These are phyloP conservation scores for Malbranchea cinnamomea DNA, from an alignment of 2,329 filamentous ascomycete genomes.

Conservation along the genomic window DNA sequence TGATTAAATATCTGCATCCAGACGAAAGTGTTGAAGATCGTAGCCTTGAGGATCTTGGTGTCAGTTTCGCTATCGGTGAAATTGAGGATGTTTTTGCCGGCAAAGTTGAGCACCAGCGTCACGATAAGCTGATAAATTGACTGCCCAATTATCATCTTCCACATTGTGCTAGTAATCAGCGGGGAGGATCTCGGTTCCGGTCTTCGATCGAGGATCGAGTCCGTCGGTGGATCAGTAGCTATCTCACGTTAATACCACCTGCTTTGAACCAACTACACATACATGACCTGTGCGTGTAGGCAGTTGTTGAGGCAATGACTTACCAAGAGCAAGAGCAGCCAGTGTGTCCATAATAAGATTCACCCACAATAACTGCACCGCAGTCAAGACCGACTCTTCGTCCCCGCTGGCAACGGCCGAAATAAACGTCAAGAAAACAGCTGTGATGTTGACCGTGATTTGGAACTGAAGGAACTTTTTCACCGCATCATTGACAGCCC, in stretches of 20 bases:
- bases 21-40: constrained; percentile 96
- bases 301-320: not conserved
- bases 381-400: constrained; percentile 64
- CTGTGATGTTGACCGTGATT: constrained; percentile 79
- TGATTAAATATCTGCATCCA: constrained; percentile 91
- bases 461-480: constrained; percentile 49
- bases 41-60: constrained; percentile 44
- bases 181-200: constrained; percentile 60
- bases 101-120: constrained; percentile 78
- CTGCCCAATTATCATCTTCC: constrained; percentile 98
- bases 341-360: constrained; percentile 97
- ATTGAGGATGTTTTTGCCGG: constrained; percentile 43
- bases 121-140: constrained; percentile 71
- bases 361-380: constrained; percentile 88
- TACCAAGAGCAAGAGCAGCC: constrained; percentile 59
- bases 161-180: constrained; percentile 85
- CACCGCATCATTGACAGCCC: constrained; percentile 52
- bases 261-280: not conserved
- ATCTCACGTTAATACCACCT: no score
- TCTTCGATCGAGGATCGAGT: constrained; percentile 64
- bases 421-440: constrained; percentile 78
- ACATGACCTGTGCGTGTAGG: not conserved
- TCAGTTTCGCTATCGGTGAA: constrained; percentile 31
- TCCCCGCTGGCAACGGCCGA: constrained; percentile 61
- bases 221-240: constrained; percentile 73